Evolutionary conservation across 169 alveolate species (phyloP), one percentile per base, ranked within the genome.

Genomic region (Plasmodium gaboni): DNA sequence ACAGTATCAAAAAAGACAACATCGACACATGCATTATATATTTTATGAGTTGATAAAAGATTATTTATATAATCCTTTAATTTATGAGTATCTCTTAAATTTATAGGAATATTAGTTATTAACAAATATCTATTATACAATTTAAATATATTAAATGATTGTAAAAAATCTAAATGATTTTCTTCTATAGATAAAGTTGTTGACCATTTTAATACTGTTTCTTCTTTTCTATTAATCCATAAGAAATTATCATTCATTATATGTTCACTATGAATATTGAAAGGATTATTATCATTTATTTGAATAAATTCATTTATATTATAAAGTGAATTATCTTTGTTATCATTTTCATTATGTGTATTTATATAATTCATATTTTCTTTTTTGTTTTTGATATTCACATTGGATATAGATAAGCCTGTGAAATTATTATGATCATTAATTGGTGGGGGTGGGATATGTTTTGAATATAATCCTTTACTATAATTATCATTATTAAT

Each of bases 201-300:
- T 24, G 53, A 72, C 89, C 89, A 78, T 5, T 48, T 32, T 19
- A 78, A 48, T 59, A 63, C 78, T 15, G 5, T 53, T 13, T 64
- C 67, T 48, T 32, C 64, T 59, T 78, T 78, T 65, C 89, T 78
- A 9, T n/a, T 46, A 13, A 64, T 24, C 89, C 89, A 78, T 3
- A 69, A 26, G 8, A 51, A 76, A 51, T 78, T 78, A 22, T 64
- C 59, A 8, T 1, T 42, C 89, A 78, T 59, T n/a, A 64, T 2
- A 65, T 78, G 50, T 9, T 78, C 89, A 26, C 51, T 24, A 50
- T 57, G 22, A 3, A 78, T 78, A 15, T 60, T 60, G 26, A 78
- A 78, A 1, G 89, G 89, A 60, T 78, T 78, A 2, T 48, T 60
- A 26, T 78, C 89, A 65, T 78, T 53, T 42, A 78, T 32, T 46